A percentile compares a stretch with the other conserved stretches of the same genome.
phyloP scores from a whole-genome alignment of 2,329 filamentous ascomycete species.

The Calonectria leucothoes region DNA sequence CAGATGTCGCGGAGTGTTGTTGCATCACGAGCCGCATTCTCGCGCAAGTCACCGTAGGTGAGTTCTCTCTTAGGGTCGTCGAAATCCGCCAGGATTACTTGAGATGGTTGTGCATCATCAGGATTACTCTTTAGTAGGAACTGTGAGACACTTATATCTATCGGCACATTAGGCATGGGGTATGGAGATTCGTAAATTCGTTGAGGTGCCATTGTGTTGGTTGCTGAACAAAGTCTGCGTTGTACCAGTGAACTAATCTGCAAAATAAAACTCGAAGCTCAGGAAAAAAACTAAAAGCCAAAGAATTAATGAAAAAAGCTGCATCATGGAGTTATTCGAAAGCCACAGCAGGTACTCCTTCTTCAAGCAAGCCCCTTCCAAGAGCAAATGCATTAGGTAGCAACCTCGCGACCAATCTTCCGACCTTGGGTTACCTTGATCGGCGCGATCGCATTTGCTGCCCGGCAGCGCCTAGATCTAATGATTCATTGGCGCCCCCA shows the following conservation, averaged over 20 bases:
- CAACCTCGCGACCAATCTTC: neutral
- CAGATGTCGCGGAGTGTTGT: constrained; percentile 17
- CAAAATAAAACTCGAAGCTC: neutral
- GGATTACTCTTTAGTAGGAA: constrained; percentile 38
- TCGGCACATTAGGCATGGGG: constrained; percentile 31
- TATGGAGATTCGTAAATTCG: constrained; percentile 31
- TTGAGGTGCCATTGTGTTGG: constrained; percentile 1
- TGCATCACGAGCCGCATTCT: constrained; percentile 30
- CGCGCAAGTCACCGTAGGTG: constrained; percentile 31
- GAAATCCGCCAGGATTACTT: constrained; percentile 37
- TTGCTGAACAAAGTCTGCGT: neutral
- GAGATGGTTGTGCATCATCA: constrained; percentile 36
- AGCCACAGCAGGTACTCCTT: neutral
- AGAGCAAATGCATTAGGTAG: neutral
- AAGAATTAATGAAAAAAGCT: neutral
- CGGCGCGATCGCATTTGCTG: neutral
- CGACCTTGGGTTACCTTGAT: too few relatives aligned
- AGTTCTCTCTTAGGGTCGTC: constrained; percentile 25
- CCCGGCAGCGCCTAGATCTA: neutral
- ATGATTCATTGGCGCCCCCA: constrained; percentile 21
- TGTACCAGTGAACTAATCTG: neutral
- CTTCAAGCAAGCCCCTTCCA: neutral
- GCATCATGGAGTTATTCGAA: neutral
- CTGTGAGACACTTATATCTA: constrained; percentile 36
- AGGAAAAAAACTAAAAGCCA: neutral